phyloP scores from a whole-genome alignment of 2,329 filamentous ascomycete species.

The Colletotrichum karsti region DNA sequence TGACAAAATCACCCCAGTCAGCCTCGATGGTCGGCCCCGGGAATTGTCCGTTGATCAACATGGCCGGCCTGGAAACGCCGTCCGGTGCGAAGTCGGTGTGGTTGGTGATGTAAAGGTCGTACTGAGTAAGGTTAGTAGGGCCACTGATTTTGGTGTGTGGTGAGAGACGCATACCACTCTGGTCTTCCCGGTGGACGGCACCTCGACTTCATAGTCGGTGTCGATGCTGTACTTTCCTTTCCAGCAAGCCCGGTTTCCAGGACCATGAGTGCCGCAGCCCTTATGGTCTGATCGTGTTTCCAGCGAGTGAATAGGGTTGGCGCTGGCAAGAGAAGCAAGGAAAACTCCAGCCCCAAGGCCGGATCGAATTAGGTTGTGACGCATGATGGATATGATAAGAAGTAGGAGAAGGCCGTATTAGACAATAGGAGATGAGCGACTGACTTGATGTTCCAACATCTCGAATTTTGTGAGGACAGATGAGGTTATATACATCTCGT shows the following conservation, averaged over 20 bases:
- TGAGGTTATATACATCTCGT: slow-evolving; percentile 21
- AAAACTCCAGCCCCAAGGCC: slow-evolving; percentile 13
- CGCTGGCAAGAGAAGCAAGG: slow-evolving; percentile 8
- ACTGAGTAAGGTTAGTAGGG: slow-evolving; percentile 26
- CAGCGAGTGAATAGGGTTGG: slow-evolving; percentile 20
- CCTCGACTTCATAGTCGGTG: slow-evolving; percentile 38
- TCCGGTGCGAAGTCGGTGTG: slow-evolving; percentile 31
- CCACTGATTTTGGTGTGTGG: too few species aligned
- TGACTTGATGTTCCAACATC: slow-evolving; percentile 3
- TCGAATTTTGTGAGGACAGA: neutral
- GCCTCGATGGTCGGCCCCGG: slow-evolving; percentile 61
- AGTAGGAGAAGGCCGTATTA: neutral
- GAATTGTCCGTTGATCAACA: slow-evolving; percentile 55
- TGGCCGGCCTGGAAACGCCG: slow-evolving; percentile 36
- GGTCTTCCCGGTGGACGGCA: slow-evolving; percentile 35
- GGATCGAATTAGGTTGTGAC: neutral
- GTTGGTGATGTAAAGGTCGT: slow-evolving; percentile 37
- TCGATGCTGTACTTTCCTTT: slow-evolving; percentile 39
- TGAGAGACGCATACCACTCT: slow-evolving; percentile 31
- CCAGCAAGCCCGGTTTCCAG: slow-evolving; percentile 41
- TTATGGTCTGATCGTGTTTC: neutral
- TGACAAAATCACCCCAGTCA: slow-evolving; percentile 52
- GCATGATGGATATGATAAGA: slow-evolving; percentile 3
- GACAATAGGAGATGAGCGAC: slow-evolving; percentile 18
- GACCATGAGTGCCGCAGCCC: slow-evolving; percentile 38